Percentiles rank a stretch among this genome's conserved stretches.
Conservation (phyloP, 345 rosid genomes). For the Gossypium anomalum region DNA sequence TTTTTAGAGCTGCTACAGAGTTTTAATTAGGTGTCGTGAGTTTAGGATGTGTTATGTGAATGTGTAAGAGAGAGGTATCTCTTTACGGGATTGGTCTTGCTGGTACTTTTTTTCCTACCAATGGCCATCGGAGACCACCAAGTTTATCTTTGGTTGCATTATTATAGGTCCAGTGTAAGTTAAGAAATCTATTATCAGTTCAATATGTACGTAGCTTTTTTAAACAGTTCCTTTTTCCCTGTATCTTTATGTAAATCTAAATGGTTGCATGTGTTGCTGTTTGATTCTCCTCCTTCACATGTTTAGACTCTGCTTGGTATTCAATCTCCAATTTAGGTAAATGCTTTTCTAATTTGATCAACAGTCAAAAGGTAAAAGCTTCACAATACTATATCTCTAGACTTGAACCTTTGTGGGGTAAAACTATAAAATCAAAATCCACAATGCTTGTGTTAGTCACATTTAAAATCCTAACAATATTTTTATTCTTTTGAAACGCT, state of each 20-base stretch:
- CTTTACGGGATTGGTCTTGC: conserved; percentile 22
- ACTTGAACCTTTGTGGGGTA: no score
- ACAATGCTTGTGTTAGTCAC: no score
- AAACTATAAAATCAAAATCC: no score
- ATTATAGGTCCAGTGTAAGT: conserved; percentile 3
- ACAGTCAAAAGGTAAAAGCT: no score
- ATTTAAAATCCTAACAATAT: no score
- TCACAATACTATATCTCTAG: no score
- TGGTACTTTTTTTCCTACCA: conserved; percentile 23
- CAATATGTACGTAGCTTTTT: not conserved
- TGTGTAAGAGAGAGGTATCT: conserved; percentile 7
- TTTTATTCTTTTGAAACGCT: no score
- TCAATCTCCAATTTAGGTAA: no score
- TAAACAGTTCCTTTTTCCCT: no score
- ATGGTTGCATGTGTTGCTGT: conserved; percentile 1
- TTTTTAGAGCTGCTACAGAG: conserved; percentile 34
- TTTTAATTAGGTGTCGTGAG: conserved; percentile 19
- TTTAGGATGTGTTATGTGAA: conserved; percentile 13
- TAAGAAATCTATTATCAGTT: not conserved
- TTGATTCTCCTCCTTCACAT: not conserved
- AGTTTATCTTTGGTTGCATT: not conserved
- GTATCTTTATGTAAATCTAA: not conserved
- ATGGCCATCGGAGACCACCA: conserved; percentile 11
- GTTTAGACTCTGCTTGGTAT: not conserved
- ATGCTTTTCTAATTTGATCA: no score